Conservation (phyloP, 2,329 filamentous ascomycete genomes). For the Pseudovirgaria hyperparasitica region DNA sequence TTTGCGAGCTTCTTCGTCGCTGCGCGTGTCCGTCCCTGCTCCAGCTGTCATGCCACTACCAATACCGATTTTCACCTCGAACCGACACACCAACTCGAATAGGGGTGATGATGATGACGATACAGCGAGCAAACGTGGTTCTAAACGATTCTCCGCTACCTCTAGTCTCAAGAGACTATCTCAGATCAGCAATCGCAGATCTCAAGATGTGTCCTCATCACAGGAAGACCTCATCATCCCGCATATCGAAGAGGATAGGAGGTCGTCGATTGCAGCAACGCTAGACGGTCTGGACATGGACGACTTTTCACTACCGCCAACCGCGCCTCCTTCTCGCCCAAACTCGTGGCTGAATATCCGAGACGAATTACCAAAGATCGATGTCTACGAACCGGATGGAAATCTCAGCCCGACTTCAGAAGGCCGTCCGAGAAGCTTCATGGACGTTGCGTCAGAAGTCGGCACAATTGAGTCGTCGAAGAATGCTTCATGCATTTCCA, state of each 20-base stretch:
- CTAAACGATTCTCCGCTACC: conserved; percentile 20
- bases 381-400: no score
- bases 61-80: conserved; percentile 49
- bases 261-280: conserved; percentile 37
- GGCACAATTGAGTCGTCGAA: no score
- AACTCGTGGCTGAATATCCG: no score
- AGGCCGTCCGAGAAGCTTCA: no score
- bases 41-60: conserved; percentile 52
- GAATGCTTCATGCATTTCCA: no score
- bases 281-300: conserved; percentile 50
- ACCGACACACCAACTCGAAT: no score
- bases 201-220: conserved; percentile 11
- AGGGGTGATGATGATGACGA: conserved; percentile 38
- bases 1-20: no score
- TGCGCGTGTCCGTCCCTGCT: conserved; percentile 25
- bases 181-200: conserved; percentile 9
- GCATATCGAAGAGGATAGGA: conserved; percentile 25
- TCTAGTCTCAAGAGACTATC: conserved; percentile 16
- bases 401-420: no score
- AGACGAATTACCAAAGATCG: no score
- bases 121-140: conserved; percentile 17
- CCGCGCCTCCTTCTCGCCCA: no score
- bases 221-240: conserved; percentile 24
- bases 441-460: no score
- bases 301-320: conserved; percentile 20